phyloP scores from a whole-genome alignment of 805 yeast species.

The Metschnikowia henanensis region DNA sequence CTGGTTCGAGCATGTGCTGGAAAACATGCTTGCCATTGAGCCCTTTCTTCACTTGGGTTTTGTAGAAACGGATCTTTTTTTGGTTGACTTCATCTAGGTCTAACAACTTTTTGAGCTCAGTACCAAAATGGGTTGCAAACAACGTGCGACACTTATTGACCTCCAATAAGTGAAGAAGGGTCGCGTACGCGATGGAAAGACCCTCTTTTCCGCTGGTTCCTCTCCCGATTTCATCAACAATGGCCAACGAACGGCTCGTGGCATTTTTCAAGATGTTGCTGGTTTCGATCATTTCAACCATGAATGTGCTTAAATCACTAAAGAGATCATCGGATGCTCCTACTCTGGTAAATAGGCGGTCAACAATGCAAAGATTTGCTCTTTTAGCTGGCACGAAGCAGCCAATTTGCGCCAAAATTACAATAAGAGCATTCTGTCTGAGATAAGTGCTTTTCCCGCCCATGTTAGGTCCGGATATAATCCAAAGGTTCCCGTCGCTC shows the following conservation, averaged over 20 bases:
- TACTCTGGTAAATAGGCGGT: slow-evolving; percentile 47
- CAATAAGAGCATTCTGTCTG: slow-evolving; percentile 48
- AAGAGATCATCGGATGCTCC: slow-evolving; percentile 34
- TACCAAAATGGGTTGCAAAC: slow-evolving; percentile 86
- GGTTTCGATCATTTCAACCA: slow-evolving; percentile 48
- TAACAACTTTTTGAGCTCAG: slow-evolving; percentile 39
- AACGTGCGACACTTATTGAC: slow-evolving; percentile 65
- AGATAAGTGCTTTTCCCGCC: slow-evolving; percentile 56
- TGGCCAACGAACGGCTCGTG: slow-evolving; percentile 41
- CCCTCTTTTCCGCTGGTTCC: slow-evolving; percentile 73
- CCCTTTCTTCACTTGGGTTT: slow-evolving; percentile 32
- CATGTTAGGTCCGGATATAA: slow-evolving; percentile 42
- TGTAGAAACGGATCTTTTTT: slow-evolving; percentile 26
- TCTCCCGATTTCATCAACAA: slow-evolving; percentile 47
- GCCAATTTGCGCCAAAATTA: slow-evolving; percentile 53
- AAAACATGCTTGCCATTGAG: slow-evolving; percentile 31
- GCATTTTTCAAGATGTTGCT: slow-evolving; percentile 34
- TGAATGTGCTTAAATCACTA: slow-evolving; percentile 46
- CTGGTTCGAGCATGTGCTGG: slow-evolving; percentile 60
- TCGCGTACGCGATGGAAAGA: slow-evolving; percentile 78
- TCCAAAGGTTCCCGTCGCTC: slow-evolving; percentile 19
- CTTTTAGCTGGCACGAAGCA: slow-evolving; percentile 51
- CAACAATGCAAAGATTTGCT: slow-evolving; percentile 48
- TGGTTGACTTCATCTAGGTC: slow-evolving; percentile 28
- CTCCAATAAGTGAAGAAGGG: slow-evolving; percentile 54